Base-by-base conservation (phyloP, 176 grass and related monocot genomes). In the Puccinellia tenuiflora region DNA sequence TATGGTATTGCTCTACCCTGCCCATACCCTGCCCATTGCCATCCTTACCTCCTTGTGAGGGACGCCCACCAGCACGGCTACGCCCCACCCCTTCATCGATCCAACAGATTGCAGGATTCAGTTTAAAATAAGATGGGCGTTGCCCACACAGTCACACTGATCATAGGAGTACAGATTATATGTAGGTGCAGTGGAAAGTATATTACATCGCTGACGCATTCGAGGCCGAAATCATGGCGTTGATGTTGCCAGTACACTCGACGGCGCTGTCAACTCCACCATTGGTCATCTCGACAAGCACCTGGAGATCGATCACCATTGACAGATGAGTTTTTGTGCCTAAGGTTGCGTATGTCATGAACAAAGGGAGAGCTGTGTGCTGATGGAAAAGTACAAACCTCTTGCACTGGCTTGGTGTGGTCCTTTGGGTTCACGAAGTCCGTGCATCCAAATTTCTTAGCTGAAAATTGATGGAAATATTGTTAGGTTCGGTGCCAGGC, bases 371-470 rank as follows among this genome's bases (percentile, higher is more conserved):
- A 17, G 4, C 25, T 71, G 14, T 25, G 8, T 71, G 7, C 21
- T 30, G 2, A 22, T 7, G 63, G 16, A n/a, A 45, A 56, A 57
- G 34, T 37, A 68, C 86, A 79, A 53, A 97, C 94, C 94, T 97
- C 84, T 68, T 97, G 94, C 4, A 97, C 84, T 16, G 94, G 88
- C 54, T 88, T 97, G 39, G 24, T 42, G 61, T 97, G 77, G 63
- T 97, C 94, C 46, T 83, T 90, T 16, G 94, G 94, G 73, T 97
- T 97, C 62, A 97, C 81, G 61, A 97, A 97, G 21, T 97, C 91
- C 1, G 86, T 97, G 74, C 88, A 90, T 17, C 94, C 94, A 85
- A 97, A 97, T n/a, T 97, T 97, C 50, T 24, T 92, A 31, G 94
- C 94, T 94, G 89, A n/a, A 72, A 8, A 87, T 6, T 17, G 6